Conservation (phyloP, 1,284 basidiomycete species). For the Microstroma glucosiphilum region DNA sequence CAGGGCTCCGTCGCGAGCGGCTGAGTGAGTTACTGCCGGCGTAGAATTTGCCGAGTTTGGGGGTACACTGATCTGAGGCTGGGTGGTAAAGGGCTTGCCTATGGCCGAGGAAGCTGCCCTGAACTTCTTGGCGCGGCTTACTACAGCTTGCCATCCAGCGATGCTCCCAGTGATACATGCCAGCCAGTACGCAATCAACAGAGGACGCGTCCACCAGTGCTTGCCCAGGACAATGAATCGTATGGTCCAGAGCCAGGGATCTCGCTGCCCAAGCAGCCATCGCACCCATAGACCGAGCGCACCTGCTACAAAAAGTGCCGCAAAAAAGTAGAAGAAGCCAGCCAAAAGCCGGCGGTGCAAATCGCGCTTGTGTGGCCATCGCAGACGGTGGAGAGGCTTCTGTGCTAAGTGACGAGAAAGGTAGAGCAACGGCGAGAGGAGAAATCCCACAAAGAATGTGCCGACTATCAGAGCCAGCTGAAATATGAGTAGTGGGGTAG, state of each 20-base stretch:
- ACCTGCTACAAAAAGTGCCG: slow-evolving; percentile 70
- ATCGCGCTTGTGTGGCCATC: slow-evolving; percentile 79
- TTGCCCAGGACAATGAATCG: slow-evolving; percentile 63
- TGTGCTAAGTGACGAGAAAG: slow-evolving; percentile 88
- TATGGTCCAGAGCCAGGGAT: slow-evolving; percentile 82
- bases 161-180: slow-evolving; percentile 73
- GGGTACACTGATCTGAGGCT: no score
- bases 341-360: slow-evolving; percentile 78
- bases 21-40: background rate
- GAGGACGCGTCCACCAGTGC: slow-evolving; percentile 73
- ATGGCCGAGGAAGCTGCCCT: slow-evolving; percentile 10
- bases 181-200: slow-evolving; percentile 78
- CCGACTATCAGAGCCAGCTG: slow-evolving; percentile 91
- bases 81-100: slow-evolving; percentile 3
- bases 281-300: slow-evolving; percentile 87
- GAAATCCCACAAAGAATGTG: slow-evolving; percentile 80
- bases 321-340: slow-evolving; percentile 73
- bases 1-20: background rate
- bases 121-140: slow-evolving; percentile 32
- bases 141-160: slow-evolving; percentile 69
- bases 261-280: slow-evolving; percentile 74
- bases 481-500: slow-evolving; percentile 83
- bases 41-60: background rate
- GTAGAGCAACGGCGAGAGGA: slow-evolving; percentile 88
- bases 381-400: slow-evolving; percentile 77